Evolutionary conservation across 2,329 filamentous ascomycete genomes (phyloP).

Genomic region (Westerdykella ornata): DNA sequence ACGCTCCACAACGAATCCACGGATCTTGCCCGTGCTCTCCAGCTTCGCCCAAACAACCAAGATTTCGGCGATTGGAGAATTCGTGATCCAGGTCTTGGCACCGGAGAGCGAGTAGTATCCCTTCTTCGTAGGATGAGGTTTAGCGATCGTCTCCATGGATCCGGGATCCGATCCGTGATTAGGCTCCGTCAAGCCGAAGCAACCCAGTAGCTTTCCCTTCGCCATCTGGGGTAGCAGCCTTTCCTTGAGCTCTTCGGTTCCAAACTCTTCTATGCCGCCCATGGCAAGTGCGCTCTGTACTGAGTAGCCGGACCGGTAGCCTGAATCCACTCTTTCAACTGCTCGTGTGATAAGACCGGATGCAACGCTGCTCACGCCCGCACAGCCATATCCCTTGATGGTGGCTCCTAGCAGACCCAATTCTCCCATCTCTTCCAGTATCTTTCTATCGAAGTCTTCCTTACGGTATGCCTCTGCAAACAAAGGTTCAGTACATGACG

Average conservation of each 20-base stretch:
- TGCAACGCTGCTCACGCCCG: conserved; percentile 79
- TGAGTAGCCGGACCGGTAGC: conserved; percentile 87
- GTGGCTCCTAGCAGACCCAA: conserved; percentile 81
- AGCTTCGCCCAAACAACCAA: conserved; percentile 90
- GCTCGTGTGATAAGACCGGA: conserved; percentile 85
- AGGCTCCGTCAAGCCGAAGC: conserved; percentile 85
- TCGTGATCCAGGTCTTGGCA: conserved; percentile 92
- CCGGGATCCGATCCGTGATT: conserved; percentile 91
- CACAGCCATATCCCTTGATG: conserved; percentile 82
- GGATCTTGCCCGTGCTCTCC: conserved; percentile 84
- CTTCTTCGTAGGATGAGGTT: conserved; percentile 73
- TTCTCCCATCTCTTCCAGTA: conserved; percentile 87
- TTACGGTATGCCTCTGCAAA: conserved; percentile 71
- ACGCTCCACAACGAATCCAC: conserved; percentile 84
- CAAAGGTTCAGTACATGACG: conserved; percentile 5
- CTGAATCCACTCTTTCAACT: conserved; percentile 84
- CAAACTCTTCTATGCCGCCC: conserved; percentile 85
- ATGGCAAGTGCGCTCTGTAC: conserved; percentile 90
- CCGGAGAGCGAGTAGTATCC: conserved; percentile 75
- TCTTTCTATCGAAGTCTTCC: conserved; percentile 78
- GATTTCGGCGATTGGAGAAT: conserved; percentile 81
- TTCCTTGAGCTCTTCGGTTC: conserved; percentile 80
- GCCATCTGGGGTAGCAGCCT: conserved; percentile 74
- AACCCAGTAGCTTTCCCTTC: conserved; percentile 73
- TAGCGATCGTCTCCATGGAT: conserved; percentile 83